phyloP scores from a whole-genome alignment of 495 filamentous ascomycete genomes.

The Hyaloscypha variabilis region DNA sequence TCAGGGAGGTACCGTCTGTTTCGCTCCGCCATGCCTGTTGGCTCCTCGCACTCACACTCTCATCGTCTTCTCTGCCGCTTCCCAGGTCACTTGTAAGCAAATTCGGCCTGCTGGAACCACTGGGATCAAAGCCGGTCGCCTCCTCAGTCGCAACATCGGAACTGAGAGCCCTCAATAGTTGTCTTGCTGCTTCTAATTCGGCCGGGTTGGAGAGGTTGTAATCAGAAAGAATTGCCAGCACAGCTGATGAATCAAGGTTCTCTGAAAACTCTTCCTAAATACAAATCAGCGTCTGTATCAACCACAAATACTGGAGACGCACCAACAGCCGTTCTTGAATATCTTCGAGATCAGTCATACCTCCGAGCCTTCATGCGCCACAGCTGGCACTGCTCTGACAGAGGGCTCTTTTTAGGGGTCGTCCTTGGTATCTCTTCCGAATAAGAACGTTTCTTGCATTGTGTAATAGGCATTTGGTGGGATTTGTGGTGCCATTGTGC shows the following conservation, averaged over 20 bases:
- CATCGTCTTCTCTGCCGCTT: conserved; percentile 30
- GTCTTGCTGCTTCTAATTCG: conserved; percentile 54
- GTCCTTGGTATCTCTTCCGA: neutral
- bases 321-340: conserved; percentile 14
- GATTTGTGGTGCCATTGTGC: neutral
- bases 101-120: conserved; percentile 57
- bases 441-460: neutral
- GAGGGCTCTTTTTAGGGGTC: neutral
- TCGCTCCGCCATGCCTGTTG: conserved; percentile 22
- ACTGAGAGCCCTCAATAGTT: conserved; percentile 60
- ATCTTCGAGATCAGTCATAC: conserved; percentile 9
- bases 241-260: conserved; percentile 58
- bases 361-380: neutral
- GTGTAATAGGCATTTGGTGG: neutral
- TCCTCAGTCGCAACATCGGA: conserved; percentile 64
- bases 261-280: conserved; percentile 24
- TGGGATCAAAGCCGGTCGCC: conserved; percentile 74
- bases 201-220: conserved; percentile 55
- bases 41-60: conserved; percentile 26
- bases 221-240: conserved; percentile 68
- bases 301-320: neutral
- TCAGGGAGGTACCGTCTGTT: conserved; percentile 25
- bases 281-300: neutral
- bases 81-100: conserved; percentile 2
- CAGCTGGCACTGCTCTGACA: neutral